phyloP scores from a whole-genome alignment of 2,329 filamentous ascomycete genomes.

The Zymoseptoria ardabiliae region DNA sequence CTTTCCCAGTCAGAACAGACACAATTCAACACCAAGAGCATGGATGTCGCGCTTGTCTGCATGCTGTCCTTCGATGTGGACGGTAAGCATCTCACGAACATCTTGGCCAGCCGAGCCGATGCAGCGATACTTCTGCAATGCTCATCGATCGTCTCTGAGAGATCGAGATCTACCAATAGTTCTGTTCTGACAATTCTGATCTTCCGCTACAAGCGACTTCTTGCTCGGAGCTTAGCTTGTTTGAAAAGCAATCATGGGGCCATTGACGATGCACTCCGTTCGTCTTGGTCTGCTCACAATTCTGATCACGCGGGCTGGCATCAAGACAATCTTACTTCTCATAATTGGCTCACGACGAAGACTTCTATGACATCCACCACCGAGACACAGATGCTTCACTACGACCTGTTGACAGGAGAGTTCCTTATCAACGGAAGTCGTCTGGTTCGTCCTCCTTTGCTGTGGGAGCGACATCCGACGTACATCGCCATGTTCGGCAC shows the following conservation, averaged over 20 bases:
- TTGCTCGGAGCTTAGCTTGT: conserved; percentile 7
- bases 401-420: conserved; percentile 42
- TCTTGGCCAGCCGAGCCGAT: conserved; percentile 10
- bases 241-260: conserved; percentile 3
- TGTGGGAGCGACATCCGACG: conserved; percentile 39
- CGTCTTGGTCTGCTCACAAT: conserved; percentile 35
- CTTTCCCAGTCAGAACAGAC: conserved; percentile 29
- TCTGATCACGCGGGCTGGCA: neutral
- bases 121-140: conserved; percentile 14
- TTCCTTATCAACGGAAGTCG: conserved; percentile 44
- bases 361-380: neutral
- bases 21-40: conserved; percentile 29
- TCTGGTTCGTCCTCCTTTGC: conserved; percentile 47
- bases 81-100: conserved; percentile 8
- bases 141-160: conserved; percentile 10
- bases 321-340: neutral
- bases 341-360: conserved; percentile 5
- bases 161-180: neutral
- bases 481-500: conserved; percentile 49
- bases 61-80: conserved; percentile 39
- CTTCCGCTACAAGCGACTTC: conserved; percentile 8
- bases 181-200: neutral
- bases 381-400: conserved; percentile 29
- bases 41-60: conserved; percentile 53
- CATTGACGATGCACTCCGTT: conserved; percentile 14